Conservation (phyloP, 2,329 filamentous ascomycete species). For the Aspergillus nomiae region DNA sequence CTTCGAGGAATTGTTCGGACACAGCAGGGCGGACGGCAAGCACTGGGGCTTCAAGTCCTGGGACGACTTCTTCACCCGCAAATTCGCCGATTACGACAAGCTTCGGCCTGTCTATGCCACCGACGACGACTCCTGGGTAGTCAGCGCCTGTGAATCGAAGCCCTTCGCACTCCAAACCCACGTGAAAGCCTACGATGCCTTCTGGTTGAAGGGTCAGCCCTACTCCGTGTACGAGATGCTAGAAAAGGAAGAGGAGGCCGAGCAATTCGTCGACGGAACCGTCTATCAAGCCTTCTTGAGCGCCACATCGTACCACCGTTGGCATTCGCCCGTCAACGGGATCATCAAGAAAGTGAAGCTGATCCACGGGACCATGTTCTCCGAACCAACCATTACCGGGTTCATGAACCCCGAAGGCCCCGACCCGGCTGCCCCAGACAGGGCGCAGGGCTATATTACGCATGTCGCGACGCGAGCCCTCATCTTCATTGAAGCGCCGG, state of each 20-base stretch:
- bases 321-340: not conserved
- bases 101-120: not conserved
- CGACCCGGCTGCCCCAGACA: not conserved
- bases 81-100: not conserved
- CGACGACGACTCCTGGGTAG: constrained; percentile 37
- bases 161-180: not conserved
- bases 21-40: not conserved
- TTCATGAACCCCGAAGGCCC: not conserved
- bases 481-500: constrained; percentile 4
- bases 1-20: constrained; percentile 1
- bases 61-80: constrained; percentile 7
- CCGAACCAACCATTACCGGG: not conserved
- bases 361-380: not conserved
- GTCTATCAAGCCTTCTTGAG: constrained; percentile 3
- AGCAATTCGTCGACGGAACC: not conserved
- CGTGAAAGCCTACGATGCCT: not conserved
- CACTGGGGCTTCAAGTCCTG: constrained; percentile 3
- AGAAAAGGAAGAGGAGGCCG: not conserved
- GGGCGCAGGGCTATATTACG: not conserved
- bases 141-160: not conserved
- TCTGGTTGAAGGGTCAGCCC: not conserved
- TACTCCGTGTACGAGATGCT: not conserved
- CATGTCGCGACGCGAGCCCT: constrained; percentile 1
- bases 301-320: not conserved
- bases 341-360: not conserved